Conservation (phyloP, 768 basidiomycete genomes). For the Collybiopsis confluens region DNA sequence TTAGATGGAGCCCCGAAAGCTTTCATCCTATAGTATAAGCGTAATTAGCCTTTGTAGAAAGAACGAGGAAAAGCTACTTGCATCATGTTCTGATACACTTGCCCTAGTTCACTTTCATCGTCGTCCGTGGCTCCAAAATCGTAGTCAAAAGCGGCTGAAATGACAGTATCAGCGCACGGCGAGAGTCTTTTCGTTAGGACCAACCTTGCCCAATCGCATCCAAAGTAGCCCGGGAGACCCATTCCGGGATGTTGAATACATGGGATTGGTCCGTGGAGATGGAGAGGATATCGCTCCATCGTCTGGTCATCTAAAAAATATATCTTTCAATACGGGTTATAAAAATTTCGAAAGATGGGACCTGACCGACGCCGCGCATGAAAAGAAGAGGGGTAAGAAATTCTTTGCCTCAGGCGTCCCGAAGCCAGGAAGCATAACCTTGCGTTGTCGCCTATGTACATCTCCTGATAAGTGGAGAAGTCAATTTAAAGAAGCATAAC, state of each 20-base stretch:
- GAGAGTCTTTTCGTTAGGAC: background rate
- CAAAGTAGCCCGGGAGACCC: slow-evolving; percentile 29
- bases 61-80: slow-evolving; percentile 19
- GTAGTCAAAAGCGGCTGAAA: slow-evolving; percentile 31
- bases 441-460: slow-evolving; percentile 24
- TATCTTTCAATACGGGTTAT: background rate
- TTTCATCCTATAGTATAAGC: slow-evolving; percentile 11
- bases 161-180: too few relatives aligned
- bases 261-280: slow-evolving; percentile 8
- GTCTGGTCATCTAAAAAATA: slow-evolving; percentile 14
- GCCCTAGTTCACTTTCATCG: slow-evolving; percentile 30
- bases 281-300: slow-evolving; percentile 25
- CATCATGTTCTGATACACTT: slow-evolving; percentile 33
- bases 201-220: slow-evolving; percentile 35
- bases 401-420: slow-evolving; percentile 22
- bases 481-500: slow-evolving; percentile 11
- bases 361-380: slow-evolving; percentile 19
- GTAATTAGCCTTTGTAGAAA: background rate
- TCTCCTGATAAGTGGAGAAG: slow-evolving; percentile 10
- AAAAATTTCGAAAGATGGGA: background rate
- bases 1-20: slow-evolving; percentile 16
- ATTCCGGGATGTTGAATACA: slow-evolving; percentile 23
- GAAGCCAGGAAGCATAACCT: slow-evolving; percentile 32
- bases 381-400: slow-evolving; percentile 25
- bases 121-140: slow-evolving; percentile 37